Evolutionary conservation across 176 grass and related monocot species (phyloP).

Genomic region (Oryza australiensis): DNA sequence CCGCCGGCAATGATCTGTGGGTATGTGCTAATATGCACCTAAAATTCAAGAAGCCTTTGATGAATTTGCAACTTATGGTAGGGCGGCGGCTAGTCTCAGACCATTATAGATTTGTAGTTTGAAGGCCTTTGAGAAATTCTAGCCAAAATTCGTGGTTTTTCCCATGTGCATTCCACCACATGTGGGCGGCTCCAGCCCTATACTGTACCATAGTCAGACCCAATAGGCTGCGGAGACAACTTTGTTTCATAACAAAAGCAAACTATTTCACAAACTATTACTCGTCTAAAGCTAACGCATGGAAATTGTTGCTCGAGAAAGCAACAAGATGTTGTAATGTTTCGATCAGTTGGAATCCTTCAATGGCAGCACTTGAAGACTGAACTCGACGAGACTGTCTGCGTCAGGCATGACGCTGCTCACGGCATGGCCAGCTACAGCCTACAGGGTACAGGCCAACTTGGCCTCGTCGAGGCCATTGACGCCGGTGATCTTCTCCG

Average conservation of each 20-base stretch:
- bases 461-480: conserved; percentile 24
- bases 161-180: background rate
- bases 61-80: background rate
- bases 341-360: no score
- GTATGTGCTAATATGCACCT: background rate
- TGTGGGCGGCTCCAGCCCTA: background rate
- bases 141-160: background rate
- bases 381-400: background rate
- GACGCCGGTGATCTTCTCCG: no score
- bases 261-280: background rate
- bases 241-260: background rate
- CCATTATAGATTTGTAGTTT: background rate
- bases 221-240: background rate
- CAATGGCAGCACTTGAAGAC: no score
- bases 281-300: no score
- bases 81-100: background rate
- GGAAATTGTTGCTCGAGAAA: no score
- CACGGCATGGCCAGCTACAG: no score
- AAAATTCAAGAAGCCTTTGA: no score
- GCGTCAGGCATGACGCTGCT: conserved; percentile 31
- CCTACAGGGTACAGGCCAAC: no score
- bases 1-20: background rate
- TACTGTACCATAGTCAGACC: background rate
- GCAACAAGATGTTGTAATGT: no score
- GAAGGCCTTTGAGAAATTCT: background rate